A percentile compares a stretch with the other conserved stretches of the same genome.
These are phyloP conservation scores for Gossypium turneri DNA, from an alignment of 345 rosid genomes.

Conservation along the genomic window DNA sequence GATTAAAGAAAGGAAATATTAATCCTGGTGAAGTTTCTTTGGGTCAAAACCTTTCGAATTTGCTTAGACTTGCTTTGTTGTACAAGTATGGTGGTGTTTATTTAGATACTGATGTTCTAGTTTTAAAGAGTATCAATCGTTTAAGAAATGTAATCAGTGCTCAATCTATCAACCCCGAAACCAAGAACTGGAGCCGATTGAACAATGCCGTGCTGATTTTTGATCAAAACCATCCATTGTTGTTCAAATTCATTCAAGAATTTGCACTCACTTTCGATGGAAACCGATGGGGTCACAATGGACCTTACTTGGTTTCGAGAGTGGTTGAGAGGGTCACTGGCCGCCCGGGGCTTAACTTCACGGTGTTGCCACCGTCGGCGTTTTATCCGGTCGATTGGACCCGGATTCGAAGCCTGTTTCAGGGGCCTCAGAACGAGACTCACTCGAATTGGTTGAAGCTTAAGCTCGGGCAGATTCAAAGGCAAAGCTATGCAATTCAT, in stretches of 20 bases:
- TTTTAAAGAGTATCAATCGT: constrained; percentile 43
- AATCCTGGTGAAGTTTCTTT: constrained; percentile 77
- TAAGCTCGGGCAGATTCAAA: constrained; percentile 43
- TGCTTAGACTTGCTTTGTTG: constrained; percentile 67
- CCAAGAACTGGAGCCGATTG: constrained; percentile 78
- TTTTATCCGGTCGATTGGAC: constrained; percentile 92
- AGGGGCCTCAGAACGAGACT: constrained; percentile 32
- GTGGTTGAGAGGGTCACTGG: constrained; percentile 52
- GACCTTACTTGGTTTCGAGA: constrained; percentile 86
- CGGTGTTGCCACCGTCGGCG: constrained; percentile 70
- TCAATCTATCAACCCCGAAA: constrained; percentile 51
- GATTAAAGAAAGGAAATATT: constrained; percentile 48
- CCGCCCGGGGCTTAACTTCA: constrained; percentile 45
- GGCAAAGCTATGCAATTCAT: constrained; percentile 61
- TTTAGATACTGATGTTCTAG: constrained; percentile 75
- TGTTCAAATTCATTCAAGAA: constrained; percentile 70
- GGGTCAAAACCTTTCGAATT: constrained; percentile 89
- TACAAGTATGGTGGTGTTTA: constrained; percentile 84
- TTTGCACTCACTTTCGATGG: constrained; percentile 80
- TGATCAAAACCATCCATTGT: constrained; percentile 70
- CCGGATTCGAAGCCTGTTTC: constrained; percentile 48
- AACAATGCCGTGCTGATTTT: constrained; percentile 84
- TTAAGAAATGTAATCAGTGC: constrained; percentile 76
- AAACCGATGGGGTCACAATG: constrained; percentile 94
- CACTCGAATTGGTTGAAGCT: constrained; percentile 45